Evolutionary conservation across 2,329 filamentous ascomycete genomes (phyloP).

Genomic region (Didymella sp.): DNA sequence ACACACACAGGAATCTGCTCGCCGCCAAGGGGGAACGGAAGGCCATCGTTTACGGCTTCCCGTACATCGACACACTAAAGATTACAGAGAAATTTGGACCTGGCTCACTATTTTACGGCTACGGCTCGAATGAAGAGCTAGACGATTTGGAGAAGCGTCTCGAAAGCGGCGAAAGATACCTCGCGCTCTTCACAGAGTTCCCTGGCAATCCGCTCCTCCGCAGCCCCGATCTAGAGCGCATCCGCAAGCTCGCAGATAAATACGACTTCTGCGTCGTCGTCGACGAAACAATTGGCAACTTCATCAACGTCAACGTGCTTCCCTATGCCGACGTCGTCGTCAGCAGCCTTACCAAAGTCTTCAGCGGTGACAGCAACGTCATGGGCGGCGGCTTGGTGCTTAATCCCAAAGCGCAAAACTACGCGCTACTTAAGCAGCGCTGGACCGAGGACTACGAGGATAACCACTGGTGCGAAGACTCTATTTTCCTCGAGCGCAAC

Average conservation of each 20-base stretch:
- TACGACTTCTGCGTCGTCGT: constrained; percentile 91
- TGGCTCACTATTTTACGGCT: constrained; percentile 86
- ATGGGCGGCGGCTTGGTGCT: constrained; percentile 84
- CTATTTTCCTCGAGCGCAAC: constrained; percentile 94
- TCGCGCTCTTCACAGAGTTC: constrained; percentile 92
- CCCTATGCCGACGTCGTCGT: constrained; percentile 90
- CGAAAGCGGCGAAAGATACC: constrained; percentile 73
- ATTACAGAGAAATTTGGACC: constrained; percentile 93
- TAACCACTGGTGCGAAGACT: constrained; percentile 92
- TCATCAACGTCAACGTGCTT: constrained; percentile 93
- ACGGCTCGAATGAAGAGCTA: constrained; percentile 76
- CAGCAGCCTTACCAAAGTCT: constrained; percentile 94
- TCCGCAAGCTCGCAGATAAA: constrained; percentile 77
- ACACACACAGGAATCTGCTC: constrained; percentile 78
- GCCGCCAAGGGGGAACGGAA: constrained; percentile 68
- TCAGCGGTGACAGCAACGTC: constrained; percentile 96
- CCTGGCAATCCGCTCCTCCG: constrained; percentile 89
- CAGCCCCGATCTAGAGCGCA: constrained; percentile 83
- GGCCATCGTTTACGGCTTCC: constrained; percentile 94
- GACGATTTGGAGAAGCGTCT: constrained; percentile 81
- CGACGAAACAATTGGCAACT: constrained; percentile 96
- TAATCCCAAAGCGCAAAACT: constrained; percentile 73
- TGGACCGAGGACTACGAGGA: constrained; percentile 77
- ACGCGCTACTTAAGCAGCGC: constrained; percentile 70
- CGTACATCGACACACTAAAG: constrained; percentile 96